Percentiles rank a stretch among this genome's conserved stretches.
phyloP scores from a whole-genome alignment of 1,284 basidiomycete species.

The Malassezia brasiliensis region DNA sequence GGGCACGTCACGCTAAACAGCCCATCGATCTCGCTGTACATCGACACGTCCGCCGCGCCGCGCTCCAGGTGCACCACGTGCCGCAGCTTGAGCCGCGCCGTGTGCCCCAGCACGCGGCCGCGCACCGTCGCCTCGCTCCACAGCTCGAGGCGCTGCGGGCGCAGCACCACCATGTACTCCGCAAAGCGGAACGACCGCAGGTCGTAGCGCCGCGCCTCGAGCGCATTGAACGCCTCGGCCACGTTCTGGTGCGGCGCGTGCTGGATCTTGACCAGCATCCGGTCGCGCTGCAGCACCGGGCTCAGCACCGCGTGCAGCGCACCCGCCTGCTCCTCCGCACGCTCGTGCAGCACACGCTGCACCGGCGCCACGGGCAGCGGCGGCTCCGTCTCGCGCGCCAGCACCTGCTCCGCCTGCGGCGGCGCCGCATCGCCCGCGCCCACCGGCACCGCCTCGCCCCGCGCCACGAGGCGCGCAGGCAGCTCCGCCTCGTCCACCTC shows the following conservation, averaged over 20 bases:
- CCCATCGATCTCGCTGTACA: conserved; percentile 71
- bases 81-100: conserved; percentile 54
- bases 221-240: conserved; percentile 59
- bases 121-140: conserved; percentile 59
- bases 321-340: background rate
- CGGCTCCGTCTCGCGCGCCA: conserved; percentile 21
- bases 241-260: conserved; percentile 57
- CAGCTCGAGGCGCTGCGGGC: conserved; percentile 62
- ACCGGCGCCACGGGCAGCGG: background rate
- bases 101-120: conserved; percentile 24
- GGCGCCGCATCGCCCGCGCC: conserved; percentile 27
- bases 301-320: background rate
- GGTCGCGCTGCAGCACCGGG: conserved; percentile 55
- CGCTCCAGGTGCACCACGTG: conserved; percentile 61
- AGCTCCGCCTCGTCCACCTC: background rate
- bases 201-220: conserved; percentile 53
- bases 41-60: conserved; percentile 58
- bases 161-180: conserved; percentile 71
- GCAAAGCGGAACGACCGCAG: conserved; percentile 62
- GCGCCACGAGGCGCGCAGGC: background rate
- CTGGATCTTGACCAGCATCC: conserved; percentile 69
- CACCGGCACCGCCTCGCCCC: conserved; percentile 2
- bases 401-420: conserved; percentile 29
- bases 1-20: conserved; percentile 63
- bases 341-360: background rate